Percentiles rank a stretch among this genome's conserved stretches.
These are phyloP conservation scores for Teratosphaeria viscida DNA, from an alignment of 2,329 filamentous ascomycete genomes.

Conservation along the genomic window DNA sequence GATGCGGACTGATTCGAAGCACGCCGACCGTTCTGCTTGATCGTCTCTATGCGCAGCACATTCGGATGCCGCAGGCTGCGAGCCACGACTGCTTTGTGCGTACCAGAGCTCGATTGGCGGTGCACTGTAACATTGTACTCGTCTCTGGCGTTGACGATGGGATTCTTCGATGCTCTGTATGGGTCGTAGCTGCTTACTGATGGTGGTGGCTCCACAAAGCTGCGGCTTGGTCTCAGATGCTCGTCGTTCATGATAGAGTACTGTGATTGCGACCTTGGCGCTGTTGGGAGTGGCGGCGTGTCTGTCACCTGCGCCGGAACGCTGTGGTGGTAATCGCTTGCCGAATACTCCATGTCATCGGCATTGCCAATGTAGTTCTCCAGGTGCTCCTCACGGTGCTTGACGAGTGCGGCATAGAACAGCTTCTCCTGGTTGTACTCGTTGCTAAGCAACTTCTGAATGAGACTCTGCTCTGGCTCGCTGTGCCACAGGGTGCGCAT, in stretches of 20 bases:
- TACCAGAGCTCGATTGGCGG: conserved; percentile 33
- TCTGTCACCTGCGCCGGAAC: conserved; percentile 25
- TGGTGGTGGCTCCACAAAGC: conserved; percentile 36
- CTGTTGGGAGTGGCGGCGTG: conserved; percentile 27
- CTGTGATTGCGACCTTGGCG: conserved; percentile 39
- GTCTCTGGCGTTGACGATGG: conserved; percentile 37
- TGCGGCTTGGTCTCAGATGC: conserved; percentile 37
- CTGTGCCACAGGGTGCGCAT: conserved; percentile 87
- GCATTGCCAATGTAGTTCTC: conserved; percentile 73
- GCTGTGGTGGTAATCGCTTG: conserved; percentile 73
- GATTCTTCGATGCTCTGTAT: conserved; percentile 58
- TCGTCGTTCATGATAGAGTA: conserved; percentile 48
- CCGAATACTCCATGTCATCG: conserved; percentile 59
- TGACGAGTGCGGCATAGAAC: conserved; percentile 77
- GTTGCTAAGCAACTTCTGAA: conserved; percentile 50
- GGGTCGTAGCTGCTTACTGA: conserved; percentile 68
- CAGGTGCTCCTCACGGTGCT: conserved; percentile 72
- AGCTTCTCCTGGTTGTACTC: conserved; percentile 75
- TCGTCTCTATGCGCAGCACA: conserved; percentile 31
- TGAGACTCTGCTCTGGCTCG: conserved; percentile 61
- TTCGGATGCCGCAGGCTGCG: conserved; percentile 32
- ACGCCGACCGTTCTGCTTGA: conserved; percentile 21
- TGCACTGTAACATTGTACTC: conserved; percentile 62
- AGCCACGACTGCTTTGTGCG: conserved; percentile 24
- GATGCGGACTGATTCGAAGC: conserved; percentile 24